A percentile compares a stretch with the other conserved stretches of the same genome.
Conservation (phyloP, 2,329 filamentous ascomycete genomes). For the Trichoderma endophyticum region DNA sequence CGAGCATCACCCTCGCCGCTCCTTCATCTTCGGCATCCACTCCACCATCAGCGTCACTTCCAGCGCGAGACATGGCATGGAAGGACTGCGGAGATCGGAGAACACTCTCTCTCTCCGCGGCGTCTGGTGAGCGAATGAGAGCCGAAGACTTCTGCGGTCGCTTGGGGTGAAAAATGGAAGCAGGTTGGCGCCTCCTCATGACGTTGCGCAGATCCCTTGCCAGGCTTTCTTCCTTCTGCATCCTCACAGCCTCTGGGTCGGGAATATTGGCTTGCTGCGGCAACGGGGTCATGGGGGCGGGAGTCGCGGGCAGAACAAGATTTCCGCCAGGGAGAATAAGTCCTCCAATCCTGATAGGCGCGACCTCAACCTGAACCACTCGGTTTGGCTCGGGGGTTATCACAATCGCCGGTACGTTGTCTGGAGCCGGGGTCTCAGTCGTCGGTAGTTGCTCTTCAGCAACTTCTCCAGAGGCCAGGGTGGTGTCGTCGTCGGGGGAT, state of each 20-base stretch:
- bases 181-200: constrained; percentile 18
- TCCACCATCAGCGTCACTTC: not conserved
- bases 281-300: constrained; percentile 11
- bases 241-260: constrained; percentile 10
- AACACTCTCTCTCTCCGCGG: constrained; percentile 13
- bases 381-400: constrained; percentile 9
- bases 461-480: constrained; percentile 3
- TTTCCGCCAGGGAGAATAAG: constrained; percentile 19
- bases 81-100: constrained; percentile 15
- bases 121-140: constrained; percentile 13
- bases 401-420: not conserved
- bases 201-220: constrained; percentile 16
- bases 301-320: constrained; percentile 8
- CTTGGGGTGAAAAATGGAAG: constrained; percentile 13
- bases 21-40: not conserved
- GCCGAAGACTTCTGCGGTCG: constrained; percentile 15
- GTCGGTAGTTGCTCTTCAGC: not conserved
- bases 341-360: constrained; percentile 18
- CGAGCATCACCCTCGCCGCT: constrained; percentile 1
- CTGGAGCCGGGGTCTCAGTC: constrained; percentile 3
- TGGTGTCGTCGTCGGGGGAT: constrained; percentile 3
- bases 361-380: constrained; percentile 7
- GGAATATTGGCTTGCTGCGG: constrained; percentile 7
- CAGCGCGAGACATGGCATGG: not conserved
- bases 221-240: constrained; percentile 15